Evolutionary conservation across 2,329 filamentous ascomycete genomes (phyloP).

Genomic region (Penicillium olsonii): DNA sequence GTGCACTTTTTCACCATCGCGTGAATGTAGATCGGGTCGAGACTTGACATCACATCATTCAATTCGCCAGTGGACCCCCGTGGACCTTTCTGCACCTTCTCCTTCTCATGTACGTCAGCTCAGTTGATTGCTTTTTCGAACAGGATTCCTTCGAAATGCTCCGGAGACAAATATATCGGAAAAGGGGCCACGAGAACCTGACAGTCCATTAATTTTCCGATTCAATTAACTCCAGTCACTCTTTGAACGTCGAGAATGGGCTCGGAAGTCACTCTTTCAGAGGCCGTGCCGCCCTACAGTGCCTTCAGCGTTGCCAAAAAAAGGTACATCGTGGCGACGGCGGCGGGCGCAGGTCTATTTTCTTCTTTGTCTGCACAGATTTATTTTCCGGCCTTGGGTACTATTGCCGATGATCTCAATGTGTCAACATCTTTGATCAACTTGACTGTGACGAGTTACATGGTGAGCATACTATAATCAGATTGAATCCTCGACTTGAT

Average conservation of each 20-base stretch:
- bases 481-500: background rate
- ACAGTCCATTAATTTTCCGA: background rate
- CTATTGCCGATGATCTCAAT: conserved; percentile 29
- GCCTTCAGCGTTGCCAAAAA: conserved; percentile 20
- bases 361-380: conserved; percentile 42
- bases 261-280: conserved; percentile 9
- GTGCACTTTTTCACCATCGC: background rate
- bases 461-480: conserved; percentile 15
- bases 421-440: conserved; percentile 29
- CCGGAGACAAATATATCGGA: background rate
- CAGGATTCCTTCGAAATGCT: background rate
- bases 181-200: conserved; percentile 2
- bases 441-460: conserved; percentile 36
- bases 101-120: background rate
- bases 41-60: conserved; percentile 6
- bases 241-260: conserved; percentile 7
- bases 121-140: background rate
- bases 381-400: conserved; percentile 41
- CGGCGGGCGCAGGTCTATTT: conserved; percentile 41
- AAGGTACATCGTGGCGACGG: conserved; percentile 36
- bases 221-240: background rate
- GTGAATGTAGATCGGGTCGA: background rate
- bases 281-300: conserved; percentile 10
- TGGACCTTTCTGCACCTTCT: background rate
- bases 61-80: background rate